A percentile compares a stretch with the other conserved stretches of the same genome.
These are phyloP conservation scores for Rutstroemia sp. DNA, from an alignment of 2,329 filamentous ascomycete species.

Conservation along the genomic window DNA sequence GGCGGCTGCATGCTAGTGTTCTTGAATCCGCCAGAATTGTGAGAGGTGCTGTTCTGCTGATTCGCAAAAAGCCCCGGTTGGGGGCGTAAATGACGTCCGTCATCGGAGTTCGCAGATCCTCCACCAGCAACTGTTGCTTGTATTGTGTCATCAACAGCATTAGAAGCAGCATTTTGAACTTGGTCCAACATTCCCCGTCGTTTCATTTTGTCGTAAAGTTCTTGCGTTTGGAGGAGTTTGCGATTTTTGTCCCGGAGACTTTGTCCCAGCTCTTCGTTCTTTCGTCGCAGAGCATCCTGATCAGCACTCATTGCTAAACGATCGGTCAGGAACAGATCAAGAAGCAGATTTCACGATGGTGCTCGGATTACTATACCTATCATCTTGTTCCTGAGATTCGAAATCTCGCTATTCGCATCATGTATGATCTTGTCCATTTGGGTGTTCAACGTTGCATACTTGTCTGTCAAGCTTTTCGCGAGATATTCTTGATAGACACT, in stretches of 20 bases:
- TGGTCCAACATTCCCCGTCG: conserved; percentile 46
- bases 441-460: conserved; percentile 55
- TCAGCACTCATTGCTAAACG: conserved; percentile 48
- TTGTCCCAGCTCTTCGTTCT: conserved; percentile 63
- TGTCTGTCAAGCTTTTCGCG: conserved; percentile 64
- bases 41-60: conserved; percentile 6
- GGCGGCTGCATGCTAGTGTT: conserved; percentile 9
- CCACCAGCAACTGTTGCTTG: conserved; percentile 25
- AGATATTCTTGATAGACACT: conserved; percentile 73
- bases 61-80: conserved; percentile 13
- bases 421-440: conserved; percentile 67
- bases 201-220: conserved; percentile 55
- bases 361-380: conserved; percentile 39
- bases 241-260: conserved; percentile 64
- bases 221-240: conserved; percentile 61
- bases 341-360: background rate
- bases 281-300: conserved; percentile 56
- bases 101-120: conserved; percentile 20
- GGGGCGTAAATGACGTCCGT: conserved; percentile 12
- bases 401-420: conserved; percentile 68
- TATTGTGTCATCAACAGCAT: conserved; percentile 38
- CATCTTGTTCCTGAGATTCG: conserved; percentile 56
- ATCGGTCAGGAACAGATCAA: conserved; percentile 8
- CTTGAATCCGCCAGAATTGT: conserved; percentile 6
- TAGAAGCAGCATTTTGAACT: conserved; percentile 46